Base-by-base conservation (phyloP, 1,139 yeast species). In the Candida sojae region DNA sequence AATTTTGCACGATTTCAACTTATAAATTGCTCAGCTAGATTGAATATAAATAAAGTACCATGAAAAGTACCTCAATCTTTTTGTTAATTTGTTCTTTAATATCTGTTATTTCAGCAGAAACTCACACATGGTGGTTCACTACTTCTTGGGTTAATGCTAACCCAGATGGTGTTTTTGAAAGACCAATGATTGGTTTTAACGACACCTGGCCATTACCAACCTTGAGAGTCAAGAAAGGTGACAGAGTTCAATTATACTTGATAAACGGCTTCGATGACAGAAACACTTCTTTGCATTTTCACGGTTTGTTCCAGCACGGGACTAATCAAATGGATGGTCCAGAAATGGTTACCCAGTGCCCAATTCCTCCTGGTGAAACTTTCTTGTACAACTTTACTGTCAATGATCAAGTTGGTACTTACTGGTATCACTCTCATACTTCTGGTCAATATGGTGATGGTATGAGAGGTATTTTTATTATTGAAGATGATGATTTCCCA, bases 341-440 rank as follows among this genome's bases (percentile, higher is more conserved):
- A 4, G 85, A 84, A 59, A 77, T 79, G 76, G 83, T 86, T 37
- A 83, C 90, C 8, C 92, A 86, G 64, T 87, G 93, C 66, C 92
- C 93, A 29, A 82, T 87, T 49, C 79, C 84, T 40, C 86, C 88
- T 21, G 86, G 86, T 32, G 77, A 75, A 49, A 76, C 88, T 1
- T 79, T 78, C 60, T 61, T 82, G 33, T 87, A 86, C 65, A 86
- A 80, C 62, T 86, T 87, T 60, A 79, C 83, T 3, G 84, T 85
- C 32, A 73, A 71, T 30, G 77, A 80, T 48, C 92, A 87, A 66
- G 80, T 77, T 6, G 95, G 95, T 43, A 80, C 90, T 10, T 87
- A 73, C 64, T 87, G 93, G 95, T 86, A 86, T 66, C 95, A 87
- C 63, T 83, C 91, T n/a, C 95, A 87, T 61, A 78, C 88, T 44